Evolutionary conservation across 345 rosid genomes (phyloP), one percentile per base, ranked within the genome.

Genomic region (Eucalyptus cladocalyx): DNA sequence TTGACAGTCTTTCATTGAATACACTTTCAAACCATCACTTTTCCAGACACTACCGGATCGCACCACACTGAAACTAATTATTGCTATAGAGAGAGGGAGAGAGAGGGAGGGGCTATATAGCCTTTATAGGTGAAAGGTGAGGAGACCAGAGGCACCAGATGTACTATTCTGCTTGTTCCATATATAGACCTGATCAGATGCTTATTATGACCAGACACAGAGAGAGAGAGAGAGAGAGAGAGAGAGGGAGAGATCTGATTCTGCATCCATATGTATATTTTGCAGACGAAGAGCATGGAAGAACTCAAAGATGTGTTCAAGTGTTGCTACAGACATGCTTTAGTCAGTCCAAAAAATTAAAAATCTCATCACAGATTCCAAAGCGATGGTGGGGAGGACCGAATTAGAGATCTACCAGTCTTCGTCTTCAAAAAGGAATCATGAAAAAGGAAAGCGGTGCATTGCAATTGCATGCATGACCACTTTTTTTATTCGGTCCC

Each of bases 1-100:
- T 87, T 80, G 94, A 94, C 94, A 90, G 92, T 90, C 87, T 89
- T 89, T 89, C 92, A 91, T 91, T 95, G 92, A 92, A 92, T 90
- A 81, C 91, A 91, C 91, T 90, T 93, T 93, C 92, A 91, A 93
- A 91, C 93, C 95, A 87, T 90, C 93, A 91, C 94, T 93, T 95
- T 94, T 92, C 91, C 94, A 92, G 94, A 95, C 94, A 93, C 91
- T 87, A 94, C 92, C 95, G 88, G 91, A 92, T 94, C 95, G 89
- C 93, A 90, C 92, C 89, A 67, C 91, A 56, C 93, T 92, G 93
- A 91, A 89, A 89, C 95, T 95, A 92, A 90, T 94, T 90, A 93
- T 95, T 95, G 89, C 83, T 50, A 87, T 49, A 89, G 51, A 89
- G 28, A 65, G 48, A 80, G 54, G 50, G 48, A 86, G 30, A 76